Percentiles rank a stretch among this genome's conserved stretches.
These are phyloP conservation scores for Suillus cothurnatus DNA, from an alignment of 768 basidiomycete genomes.

Conservation along the genomic window DNA sequence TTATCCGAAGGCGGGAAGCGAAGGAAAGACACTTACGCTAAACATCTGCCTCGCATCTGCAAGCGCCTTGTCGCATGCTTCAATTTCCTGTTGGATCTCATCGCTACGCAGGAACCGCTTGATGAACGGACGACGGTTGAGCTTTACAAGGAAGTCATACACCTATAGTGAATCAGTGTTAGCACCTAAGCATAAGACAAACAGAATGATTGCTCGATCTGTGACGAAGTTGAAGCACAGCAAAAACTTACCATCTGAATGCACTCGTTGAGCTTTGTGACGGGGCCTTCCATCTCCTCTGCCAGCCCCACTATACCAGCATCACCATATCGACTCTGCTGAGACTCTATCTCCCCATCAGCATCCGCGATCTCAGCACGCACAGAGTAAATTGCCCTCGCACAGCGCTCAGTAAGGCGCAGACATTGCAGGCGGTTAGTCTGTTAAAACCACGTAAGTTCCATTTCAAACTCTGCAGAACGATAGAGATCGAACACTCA, in stretches of 20 bases:
- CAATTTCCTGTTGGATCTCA: constrained; percentile 59
- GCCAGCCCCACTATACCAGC: constrained; percentile 37
- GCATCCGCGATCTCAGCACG: constrained; percentile 63
- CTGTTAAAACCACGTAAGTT: constrained; percentile 34
- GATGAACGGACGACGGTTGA: constrained; percentile 68
- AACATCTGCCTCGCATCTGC: constrained; percentile 60
- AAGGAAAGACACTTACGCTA: constrained; percentile 38
- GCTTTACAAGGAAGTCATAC: constrained; percentile 54
- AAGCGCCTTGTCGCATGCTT: constrained; percentile 52
- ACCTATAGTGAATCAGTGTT: constrained; percentile 37
- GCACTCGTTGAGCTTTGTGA: constrained; percentile 42
- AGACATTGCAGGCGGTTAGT: constrained; percentile 69
- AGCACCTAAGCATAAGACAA: not conserved
- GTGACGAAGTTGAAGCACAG: not conserved
- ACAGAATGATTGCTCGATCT: not conserved
- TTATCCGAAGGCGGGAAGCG: not conserved
- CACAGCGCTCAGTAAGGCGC: constrained; percentile 73
- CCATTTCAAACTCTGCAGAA: not conserved
- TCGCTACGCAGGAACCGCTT: constrained; percentile 78
- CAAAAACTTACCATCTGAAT: constrained; percentile 47
- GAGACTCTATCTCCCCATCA: constrained; percentile 29
- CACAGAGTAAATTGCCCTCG: constrained; percentile 64
- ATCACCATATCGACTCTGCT: not conserved
- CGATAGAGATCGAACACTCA: constrained; percentile 33
- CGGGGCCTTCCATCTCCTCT: constrained; percentile 51